Conservation (phyloP, 1,284 basidiomycete genomes). For the Papiliotrema fonsecae region DNA sequence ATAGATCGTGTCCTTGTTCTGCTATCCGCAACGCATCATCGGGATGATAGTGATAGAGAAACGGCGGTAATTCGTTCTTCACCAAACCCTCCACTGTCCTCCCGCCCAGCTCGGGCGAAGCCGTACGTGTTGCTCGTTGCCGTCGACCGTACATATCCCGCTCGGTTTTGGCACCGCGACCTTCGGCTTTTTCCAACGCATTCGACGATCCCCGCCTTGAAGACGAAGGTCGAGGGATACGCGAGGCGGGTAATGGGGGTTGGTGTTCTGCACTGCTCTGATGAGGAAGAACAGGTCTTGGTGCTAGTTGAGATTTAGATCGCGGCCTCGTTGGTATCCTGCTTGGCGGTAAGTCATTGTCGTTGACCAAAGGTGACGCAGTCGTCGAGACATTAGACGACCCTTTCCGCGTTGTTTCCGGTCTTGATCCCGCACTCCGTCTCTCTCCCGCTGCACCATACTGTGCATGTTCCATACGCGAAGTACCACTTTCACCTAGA, state of each 20-base stretch:
- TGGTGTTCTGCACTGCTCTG: not conserved
- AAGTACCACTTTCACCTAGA: not conserved
- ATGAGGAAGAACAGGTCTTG: conserved; percentile 2
- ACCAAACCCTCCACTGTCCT: conserved; percentile 19
- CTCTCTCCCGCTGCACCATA: too few species aligned
- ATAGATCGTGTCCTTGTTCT: conserved; percentile 18
- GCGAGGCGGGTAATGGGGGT: not conserved
- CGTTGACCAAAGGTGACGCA: not conserved
- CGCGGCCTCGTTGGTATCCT: conserved; percentile 8
- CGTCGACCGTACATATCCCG: too few species aligned
- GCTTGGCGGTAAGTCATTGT: not conserved
- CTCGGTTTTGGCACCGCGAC: too few species aligned
- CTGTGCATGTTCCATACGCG: too few species aligned
- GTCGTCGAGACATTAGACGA: not conserved
- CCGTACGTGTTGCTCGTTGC: too few species aligned
- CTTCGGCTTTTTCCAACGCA: not conserved
- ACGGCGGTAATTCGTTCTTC: conserved; percentile 35
- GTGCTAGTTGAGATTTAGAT: conserved; percentile 8
- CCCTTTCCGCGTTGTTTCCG: too few species aligned
- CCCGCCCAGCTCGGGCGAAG: not conserved
- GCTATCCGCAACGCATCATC: conserved; percentile 31
- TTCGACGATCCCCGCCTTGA: not conserved
- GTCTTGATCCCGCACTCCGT: too few species aligned
- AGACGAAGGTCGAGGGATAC: not conserved
- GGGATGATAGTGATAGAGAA: conserved; percentile 21